phyloP scores from a whole-genome alignment of 352 stramenopile species.

The Hyaloperonospora brassicae region DNA sequence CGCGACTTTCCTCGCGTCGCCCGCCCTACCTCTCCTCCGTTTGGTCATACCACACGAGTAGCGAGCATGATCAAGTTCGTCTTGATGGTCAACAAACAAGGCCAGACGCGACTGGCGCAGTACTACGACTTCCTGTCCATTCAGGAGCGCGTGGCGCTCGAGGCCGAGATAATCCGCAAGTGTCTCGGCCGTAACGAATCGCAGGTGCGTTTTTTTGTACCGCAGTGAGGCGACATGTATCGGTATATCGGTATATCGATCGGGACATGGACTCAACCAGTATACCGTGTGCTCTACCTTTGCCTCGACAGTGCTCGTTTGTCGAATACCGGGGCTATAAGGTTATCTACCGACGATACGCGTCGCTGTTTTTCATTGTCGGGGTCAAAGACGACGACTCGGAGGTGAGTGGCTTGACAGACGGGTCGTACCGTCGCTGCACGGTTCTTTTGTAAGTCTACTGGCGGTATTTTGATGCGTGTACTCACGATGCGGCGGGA shows the following conservation, averaged over 20 bases:
- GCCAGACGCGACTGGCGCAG: slow-evolving; percentile 98
- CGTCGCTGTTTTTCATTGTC: slow-evolving; percentile 99
- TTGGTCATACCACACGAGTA: slow-evolving; percentile 1
- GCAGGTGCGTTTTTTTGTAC: slow-evolving; percentile 38
- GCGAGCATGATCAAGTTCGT: slow-evolving; percentile 91
- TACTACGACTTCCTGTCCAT: slow-evolving; percentile 99
- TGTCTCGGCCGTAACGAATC: slow-evolving; percentile 97
- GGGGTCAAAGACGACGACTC: slow-evolving; percentile 94
- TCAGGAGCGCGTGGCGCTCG: slow-evolving; percentile 95
- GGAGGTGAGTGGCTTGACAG: slow-evolving; percentile 37
- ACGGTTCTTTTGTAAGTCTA: background rate
- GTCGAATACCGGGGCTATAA: slow-evolving; percentile 99
- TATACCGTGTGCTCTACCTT: background rate
- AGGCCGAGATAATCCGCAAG: slow-evolving; percentile 99
- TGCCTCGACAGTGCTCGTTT: slow-evolving; percentile 91
- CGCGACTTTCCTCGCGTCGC: no score
- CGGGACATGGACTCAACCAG: background rate
- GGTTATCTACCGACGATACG: slow-evolving; percentile 97
- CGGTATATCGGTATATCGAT: background rate
- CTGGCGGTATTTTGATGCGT: background rate
- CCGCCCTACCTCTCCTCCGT: no score
- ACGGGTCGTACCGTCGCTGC: background rate
- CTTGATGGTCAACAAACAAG: slow-evolving; percentile 98
- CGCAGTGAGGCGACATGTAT: no score
- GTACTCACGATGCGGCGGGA: background rate